Percentiles rank a stretch among this genome's conserved stretches.
phyloP scores from a whole-genome alignment of 1,284 basidiomycete species.

The Schizopora paradoxa region DNA sequence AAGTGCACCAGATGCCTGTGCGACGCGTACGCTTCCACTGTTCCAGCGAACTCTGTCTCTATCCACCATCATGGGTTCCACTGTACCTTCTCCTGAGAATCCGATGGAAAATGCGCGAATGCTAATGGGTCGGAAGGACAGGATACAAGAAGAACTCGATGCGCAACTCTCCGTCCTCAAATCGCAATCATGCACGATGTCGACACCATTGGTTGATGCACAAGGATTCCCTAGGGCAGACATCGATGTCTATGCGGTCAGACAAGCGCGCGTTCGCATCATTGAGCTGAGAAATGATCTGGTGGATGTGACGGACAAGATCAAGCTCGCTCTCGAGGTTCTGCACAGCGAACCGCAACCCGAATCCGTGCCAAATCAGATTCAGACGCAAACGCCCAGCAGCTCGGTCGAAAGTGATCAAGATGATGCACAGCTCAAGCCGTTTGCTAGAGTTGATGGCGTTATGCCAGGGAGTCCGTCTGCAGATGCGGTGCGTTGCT shows the following conservation, averaged over 20 bases:
- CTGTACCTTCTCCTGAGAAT: slow-evolving; percentile 38
- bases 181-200: slow-evolving; percentile 53
- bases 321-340: slow-evolving; percentile 60
- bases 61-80: slow-evolving; percentile 52
- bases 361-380: slow-evolving; percentile 22
- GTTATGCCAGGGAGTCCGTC: slow-evolving; percentile 78
- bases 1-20: too few species aligned
- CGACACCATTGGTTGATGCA: slow-evolving; percentile 70
- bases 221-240: slow-evolving; percentile 85
- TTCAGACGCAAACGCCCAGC: slow-evolving; percentile 2
- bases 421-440: slow-evolving; percentile 28
- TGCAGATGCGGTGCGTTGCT: slow-evolving; percentile 59
- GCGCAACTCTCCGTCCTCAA: slow-evolving; percentile 56
- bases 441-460: slow-evolving; percentile 76
- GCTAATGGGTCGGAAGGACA: slow-evolving; percentile 57
- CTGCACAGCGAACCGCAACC: slow-evolving; percentile 55
- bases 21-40: too few species aligned
- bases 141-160: slow-evolving; percentile 59
- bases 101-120: slow-evolving; percentile 49
- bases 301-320: slow-evolving; percentile 54
- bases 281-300: slow-evolving; percentile 79
- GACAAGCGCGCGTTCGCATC: slow-evolving; percentile 66
- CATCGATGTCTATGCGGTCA: slow-evolving; percentile 78
- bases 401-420: slow-evolving; percentile 8
- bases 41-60: slow-evolving; percentile 2